Evolutionary conservation across 1,284 basidiomycete genomes (phyloP).

Genomic region (Cutaneotrichosporon sp.): DNA sequence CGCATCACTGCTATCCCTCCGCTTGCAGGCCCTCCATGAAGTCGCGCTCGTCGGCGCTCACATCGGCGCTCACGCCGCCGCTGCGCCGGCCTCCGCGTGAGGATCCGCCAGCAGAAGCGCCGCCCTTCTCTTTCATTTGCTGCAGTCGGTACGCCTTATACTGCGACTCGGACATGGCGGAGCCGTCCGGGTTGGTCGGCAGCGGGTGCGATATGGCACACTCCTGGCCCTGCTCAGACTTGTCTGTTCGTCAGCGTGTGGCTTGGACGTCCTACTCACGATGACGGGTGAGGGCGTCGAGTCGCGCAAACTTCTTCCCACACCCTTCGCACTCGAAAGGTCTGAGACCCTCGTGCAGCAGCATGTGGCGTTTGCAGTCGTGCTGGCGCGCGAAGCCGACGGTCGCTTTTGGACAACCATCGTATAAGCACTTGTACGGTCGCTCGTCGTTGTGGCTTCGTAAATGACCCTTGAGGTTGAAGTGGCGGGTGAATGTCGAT

Average conservation of each 20-base stretch:
- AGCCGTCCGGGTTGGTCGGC: slow-evolving; percentile 52
- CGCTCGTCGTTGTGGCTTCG: slow-evolving; percentile 95
- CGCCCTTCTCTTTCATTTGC: slow-evolving; percentile 27
- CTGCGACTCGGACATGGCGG: slow-evolving; percentile 51
- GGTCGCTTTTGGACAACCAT: slow-evolving; percentile 79
- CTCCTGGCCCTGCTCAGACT: slow-evolving; percentile 54
- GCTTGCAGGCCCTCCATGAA: background rate
- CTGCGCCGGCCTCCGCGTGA: slow-evolving; percentile 7
- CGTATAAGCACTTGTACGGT: slow-evolving; percentile 89
- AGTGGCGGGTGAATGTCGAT: slow-evolving; percentile 81
- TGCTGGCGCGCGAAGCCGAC: slow-evolving; percentile 84
- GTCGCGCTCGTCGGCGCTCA: slow-evolving; percentile 29
- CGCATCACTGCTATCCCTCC: background rate
- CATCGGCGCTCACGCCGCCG: slow-evolving; percentile 20
- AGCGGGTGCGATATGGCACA: slow-evolving; percentile 52
- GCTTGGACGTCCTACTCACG: slow-evolving; percentile 61
- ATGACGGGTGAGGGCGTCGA: slow-evolving; percentile 81
- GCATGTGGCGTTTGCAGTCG: slow-evolving; percentile 93
- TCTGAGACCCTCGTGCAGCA: slow-evolving; percentile 79
- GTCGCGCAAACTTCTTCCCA: slow-evolving; percentile 88
- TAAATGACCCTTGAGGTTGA: slow-evolving; percentile 73
- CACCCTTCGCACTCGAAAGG: slow-evolving; percentile 88
- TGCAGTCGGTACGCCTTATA: slow-evolving; percentile 44
- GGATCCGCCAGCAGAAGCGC: background rate
- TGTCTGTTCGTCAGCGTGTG: slow-evolving; percentile 39